Base-by-base conservation (phyloP, 106 monocot genomes). In the Alisma plantagoaquatica region DNA sequence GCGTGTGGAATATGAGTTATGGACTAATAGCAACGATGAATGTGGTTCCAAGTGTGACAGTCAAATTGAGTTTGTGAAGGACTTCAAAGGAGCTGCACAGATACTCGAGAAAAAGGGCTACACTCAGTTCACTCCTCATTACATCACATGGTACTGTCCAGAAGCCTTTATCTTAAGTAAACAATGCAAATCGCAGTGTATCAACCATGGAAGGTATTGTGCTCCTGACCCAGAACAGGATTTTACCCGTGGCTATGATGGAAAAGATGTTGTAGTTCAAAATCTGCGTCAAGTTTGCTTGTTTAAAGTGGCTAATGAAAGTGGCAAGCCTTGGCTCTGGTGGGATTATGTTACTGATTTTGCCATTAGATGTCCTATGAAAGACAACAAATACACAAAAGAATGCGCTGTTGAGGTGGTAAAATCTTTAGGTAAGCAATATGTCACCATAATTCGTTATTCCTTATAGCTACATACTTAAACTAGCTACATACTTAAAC, bases 311-410 rank as follows among this genome's bases (percentile, higher is more conserved):
- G 78, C 86, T 20, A 86, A 68, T 53, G 92, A 92, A 64, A 86
- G 60, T 42, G 72, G 70, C 70, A 73, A 33, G 41, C 73, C 86
- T 12, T 92, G 92, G 92, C 31, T 79, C 23, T 92, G 92, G 92
- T 92, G 92, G 92, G 92, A 92, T 74, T 92, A 92, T 63, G 92
- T 77, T 2, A 82, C 92, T 20, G 92, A 92, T 83, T 92, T 92
- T 64, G 69, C 78, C 28, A 86, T 92, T 27, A 70, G 92, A 56
- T 92, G 92, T 46, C 92, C 92, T 23, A 92, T 92, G 92, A 86
- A 92, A 71, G 79, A 86, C 46, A 92, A 92, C 22, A 92, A 86
- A 59, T 92, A 92, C 41, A 92, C 76, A 29, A 86, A 79, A 57
- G 82, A 79, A 41, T 92, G 92, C 77, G 86, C 92, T 38, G 78